Base-by-base conservation (phyloP, 1,284 basidiomycete genomes). In the Meira nashicola region DNA sequence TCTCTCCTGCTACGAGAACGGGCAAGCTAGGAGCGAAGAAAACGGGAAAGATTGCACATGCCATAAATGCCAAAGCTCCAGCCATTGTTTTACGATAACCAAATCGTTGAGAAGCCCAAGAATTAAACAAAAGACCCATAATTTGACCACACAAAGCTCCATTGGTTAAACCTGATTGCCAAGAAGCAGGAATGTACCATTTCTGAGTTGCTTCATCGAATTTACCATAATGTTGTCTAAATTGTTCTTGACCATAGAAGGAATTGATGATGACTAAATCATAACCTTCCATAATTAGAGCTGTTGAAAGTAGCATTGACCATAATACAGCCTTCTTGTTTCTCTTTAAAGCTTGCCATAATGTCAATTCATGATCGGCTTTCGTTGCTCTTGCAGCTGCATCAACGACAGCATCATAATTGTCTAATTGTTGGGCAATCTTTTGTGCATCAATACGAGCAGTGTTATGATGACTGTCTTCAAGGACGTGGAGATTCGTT, bases 121-220 rank as follows among this genome's bases (percentile, higher is more conserved):
- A 78, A 57, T 79, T 80, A 64, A 80, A 59, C 51, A 74, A 58
- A 9, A 82, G 74, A 55, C 81, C 81, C 39, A 81, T 73, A 63
- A 82, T 80, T 58, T 64, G 62, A 43, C 66, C 66, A 48, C 60
- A 51, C 43, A 63, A 59, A 17, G 66, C 55, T 23, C 56, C 59
- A 49, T 68, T 68, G 54, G 57, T 54, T 54, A 68, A 59, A 41
- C 80, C 81, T 2, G 80, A 70, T 59, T 82, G 80, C 81, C 81
- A 82, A 23, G 71, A 58, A 0, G 81, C 79, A 0, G 80, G 66
- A 11, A 82, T 68, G 40, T 79, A 71, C 79, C 80, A 82, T 12
- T 17, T 54, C 11, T 39, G 28, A 19, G 19, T 43, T 41, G 25
- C 33, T 12, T 19, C 12, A 21, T 17, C 39, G 52, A 64, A 47